Percentiles rank a stretch among this genome's conserved stretches.
Conservation (phyloP, 2,329 filamentous ascomycete genomes). For the Ambrosiella cleistominuta region DNA sequence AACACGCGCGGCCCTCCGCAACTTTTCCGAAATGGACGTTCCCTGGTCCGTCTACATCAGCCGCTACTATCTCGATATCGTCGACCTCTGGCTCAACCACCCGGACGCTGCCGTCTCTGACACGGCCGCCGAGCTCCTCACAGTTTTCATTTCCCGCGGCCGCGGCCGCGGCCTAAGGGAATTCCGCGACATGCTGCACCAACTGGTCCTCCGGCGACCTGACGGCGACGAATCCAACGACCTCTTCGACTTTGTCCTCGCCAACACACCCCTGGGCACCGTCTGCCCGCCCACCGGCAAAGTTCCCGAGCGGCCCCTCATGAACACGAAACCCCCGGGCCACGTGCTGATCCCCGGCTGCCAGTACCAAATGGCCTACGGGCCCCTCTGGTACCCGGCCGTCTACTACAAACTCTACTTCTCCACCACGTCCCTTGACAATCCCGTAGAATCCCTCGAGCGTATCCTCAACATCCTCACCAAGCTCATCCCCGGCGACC, state of each 20-base stretch:
- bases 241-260: neutral
- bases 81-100: conserved; percentile 10
- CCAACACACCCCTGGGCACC: neutral
- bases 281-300: neutral
- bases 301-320: neutral
- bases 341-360: neutral
- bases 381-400: neutral
- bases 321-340: neutral
- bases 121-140: conserved; percentile 3
- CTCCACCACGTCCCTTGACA: neutral
- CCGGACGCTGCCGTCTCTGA: neutral
- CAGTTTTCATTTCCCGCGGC: neutral
- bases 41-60: conserved; percentile 2
- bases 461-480: neutral
- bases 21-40: conserved; percentile 1
- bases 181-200: neutral
- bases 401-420: neutral
- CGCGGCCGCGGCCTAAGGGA: neutral
- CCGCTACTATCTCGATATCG: conserved; percentile 2
- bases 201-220: neutral
- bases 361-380: neutral
- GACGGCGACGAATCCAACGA: neutral
- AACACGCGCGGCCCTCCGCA: neutral
- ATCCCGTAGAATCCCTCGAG: neutral
- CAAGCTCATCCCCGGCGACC: neutral